Percentiles rank a stretch among this genome's conserved stretches.
phyloP scores from a whole-genome alignment of 345 rosid species.

The Eucalyptus tenuipes region DNA sequence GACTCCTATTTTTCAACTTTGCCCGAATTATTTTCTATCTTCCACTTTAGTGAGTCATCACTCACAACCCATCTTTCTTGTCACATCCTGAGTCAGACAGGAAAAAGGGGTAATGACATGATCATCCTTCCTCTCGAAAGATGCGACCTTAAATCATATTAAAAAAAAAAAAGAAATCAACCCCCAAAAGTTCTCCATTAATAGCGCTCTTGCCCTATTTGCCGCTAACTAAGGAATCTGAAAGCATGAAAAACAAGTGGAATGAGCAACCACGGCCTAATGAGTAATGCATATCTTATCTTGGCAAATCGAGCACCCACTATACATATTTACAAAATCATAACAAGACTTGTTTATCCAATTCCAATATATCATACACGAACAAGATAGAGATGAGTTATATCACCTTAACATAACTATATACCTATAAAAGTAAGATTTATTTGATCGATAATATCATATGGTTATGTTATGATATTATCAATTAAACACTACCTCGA shows the following conservation, averaged over 20 bases:
- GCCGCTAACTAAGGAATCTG: too few species aligned
- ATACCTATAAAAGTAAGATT: too few species aligned
- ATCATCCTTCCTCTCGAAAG: accelerated
- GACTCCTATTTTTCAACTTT: not conserved
- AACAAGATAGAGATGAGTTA: too few species aligned
- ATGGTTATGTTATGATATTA: too few species aligned
- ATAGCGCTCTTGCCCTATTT: too few species aligned
- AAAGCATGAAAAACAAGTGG: too few species aligned
- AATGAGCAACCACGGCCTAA: accelerated
- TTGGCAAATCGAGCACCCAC: accelerated
- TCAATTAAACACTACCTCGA: accelerated
- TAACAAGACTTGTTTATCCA: accelerated
- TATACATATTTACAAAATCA: too few species aligned
- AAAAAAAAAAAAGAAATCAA: too few species aligned
- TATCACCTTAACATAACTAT: accelerated
- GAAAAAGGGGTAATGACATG: too few species aligned
- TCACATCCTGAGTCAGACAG: accelerated
- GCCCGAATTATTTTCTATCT: not conserved
- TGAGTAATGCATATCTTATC: accelerated
- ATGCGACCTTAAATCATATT: accelerated
- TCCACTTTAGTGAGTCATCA: not conserved
- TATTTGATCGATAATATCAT: too few species aligned
- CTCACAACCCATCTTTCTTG: not conserved
- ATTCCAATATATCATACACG: too few species aligned
- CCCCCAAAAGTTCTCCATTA: too few species aligned